Evolutionary conservation across 768 basidiomycete species (phyloP), one percentile per base, ranked within the genome.

Genomic region (Suillus plorans): DNA sequence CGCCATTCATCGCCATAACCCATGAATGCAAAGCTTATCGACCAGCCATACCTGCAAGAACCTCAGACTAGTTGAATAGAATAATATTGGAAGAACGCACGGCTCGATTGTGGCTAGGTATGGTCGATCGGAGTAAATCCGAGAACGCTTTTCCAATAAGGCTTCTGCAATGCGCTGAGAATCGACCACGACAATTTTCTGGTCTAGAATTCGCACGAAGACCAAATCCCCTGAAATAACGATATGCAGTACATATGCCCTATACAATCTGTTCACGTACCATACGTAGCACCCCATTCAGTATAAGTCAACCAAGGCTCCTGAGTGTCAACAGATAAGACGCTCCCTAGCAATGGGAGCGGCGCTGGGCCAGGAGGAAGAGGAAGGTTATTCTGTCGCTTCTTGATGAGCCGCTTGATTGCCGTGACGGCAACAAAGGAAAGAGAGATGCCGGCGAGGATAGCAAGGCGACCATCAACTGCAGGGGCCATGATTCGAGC

Each of bases 1-100:
- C 79, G 77, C 60, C 58, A 64, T 28, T 64, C 41, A 22, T 64
- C 58, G 7, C 60, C 50, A 53, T 64, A 64, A 5, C 2, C 5
- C 10, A 31, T 9, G 41, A 64, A 64, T 22, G 8, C 50, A 34
- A 64, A 64, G 34, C 53, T 52, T 25, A 47, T 12, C 20, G 42
- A 22, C 45, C 34, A 62, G 16, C 60, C 64, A 55, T 37, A 64
- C 20, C 64, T 64, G 47, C 37, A 50, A n/a, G 36, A 4, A 34
- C 14, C 18, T 50, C 25, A 28, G 41, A 18, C 6, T 14, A 10
- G 13, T 61, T 34, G 39, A 20, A 31, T 16, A 47, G 22, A 16
- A 45, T 7, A 16, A 34, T 22, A 18, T 5, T 36, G 12, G 16
- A 42, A 50, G 14, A 13, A 47, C 61, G 14, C 20, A 65, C 64